Evolutionary conservation across 192 early-diverging fungal genomes (phyloP).

Genomic region (Backusella psychrophila): DNA sequence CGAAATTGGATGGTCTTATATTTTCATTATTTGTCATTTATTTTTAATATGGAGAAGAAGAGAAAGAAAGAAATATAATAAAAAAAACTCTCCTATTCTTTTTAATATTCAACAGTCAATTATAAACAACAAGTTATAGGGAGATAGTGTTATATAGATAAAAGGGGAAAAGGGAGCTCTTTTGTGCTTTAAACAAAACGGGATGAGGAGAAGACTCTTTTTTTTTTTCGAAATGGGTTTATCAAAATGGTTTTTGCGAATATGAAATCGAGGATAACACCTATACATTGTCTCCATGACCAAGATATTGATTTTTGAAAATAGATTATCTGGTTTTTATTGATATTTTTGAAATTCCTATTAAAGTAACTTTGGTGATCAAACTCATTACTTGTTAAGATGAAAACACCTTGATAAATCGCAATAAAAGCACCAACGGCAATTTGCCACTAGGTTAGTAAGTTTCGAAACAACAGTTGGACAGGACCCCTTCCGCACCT

Average conservation of each 20-base stretch:
- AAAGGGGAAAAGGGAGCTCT: slow-evolving; percentile 1
- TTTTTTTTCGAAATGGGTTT: background rate
- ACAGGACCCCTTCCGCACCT: background rate
- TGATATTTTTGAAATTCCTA: background rate
- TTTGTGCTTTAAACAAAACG: background rate
- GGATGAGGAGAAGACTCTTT: background rate
- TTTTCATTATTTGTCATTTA: background rate
- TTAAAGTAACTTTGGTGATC: background rate
- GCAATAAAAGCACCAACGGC: background rate
- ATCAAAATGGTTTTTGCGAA: background rate
- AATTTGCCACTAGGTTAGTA: background rate
- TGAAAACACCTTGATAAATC: background rate
- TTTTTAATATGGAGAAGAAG: background rate
- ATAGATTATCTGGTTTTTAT: background rate
- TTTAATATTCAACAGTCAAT: background rate
- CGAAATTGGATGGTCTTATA: background rate
- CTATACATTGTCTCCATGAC: background rate
- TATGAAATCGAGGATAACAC: background rate
- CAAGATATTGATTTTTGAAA: background rate
- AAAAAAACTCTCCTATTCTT: background rate
- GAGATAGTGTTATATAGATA: background rate
- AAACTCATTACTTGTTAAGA: background rate
- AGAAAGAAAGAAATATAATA: background rate
- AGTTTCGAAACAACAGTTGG: background rate
- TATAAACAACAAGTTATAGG: background rate